Evolutionary conservation across 2,329 filamentous ascomycete genomes (phyloP).

Genomic region (Aureobasidium melanogenum): DNA sequence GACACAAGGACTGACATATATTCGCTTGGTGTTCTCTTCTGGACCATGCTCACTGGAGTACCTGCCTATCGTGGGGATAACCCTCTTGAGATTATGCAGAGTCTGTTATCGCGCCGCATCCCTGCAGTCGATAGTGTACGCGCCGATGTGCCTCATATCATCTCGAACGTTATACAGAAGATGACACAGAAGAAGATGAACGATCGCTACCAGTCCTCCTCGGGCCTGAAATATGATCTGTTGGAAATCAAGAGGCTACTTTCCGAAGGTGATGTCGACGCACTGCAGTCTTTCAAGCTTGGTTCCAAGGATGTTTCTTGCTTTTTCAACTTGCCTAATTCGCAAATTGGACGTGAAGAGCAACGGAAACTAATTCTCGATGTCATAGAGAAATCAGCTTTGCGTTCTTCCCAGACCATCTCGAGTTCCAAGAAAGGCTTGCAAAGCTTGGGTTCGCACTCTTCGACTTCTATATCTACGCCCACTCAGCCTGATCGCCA

Average conservation of each 20-base stretch:
- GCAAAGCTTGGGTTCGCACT: slow-evolving; percentile 41
- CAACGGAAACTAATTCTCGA: slow-evolving; percentile 63
- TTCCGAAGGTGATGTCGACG: slow-evolving; percentile 61
- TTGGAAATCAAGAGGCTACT: slow-evolving; percentile 64
- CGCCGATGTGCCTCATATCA: slow-evolving; percentile 73
- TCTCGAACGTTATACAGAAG: slow-evolving; percentile 77
- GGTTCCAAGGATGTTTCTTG: slow-evolving; percentile 83
- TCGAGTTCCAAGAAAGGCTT: slow-evolving; percentile 32
- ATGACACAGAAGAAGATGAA: slow-evolving; percentile 84
- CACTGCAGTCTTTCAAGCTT: slow-evolving; percentile 65
- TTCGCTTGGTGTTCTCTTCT: slow-evolving; percentile 81
- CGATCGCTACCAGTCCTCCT: slow-evolving; percentile 83
- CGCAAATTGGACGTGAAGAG: slow-evolving; percentile 69
- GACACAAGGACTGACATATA: slow-evolving; percentile 92
- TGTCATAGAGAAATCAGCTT: slow-evolving; percentile 69
- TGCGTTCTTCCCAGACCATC: slow-evolving; percentile 42
- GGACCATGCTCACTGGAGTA: slow-evolving; percentile 71
- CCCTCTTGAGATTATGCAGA: slow-evolving; percentile 85
- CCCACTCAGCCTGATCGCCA: slow-evolving; percentile 22
- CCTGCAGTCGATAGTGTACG: slow-evolving; percentile 67
- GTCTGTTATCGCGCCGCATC: slow-evolving; percentile 70
- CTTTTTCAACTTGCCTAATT: slow-evolving; percentile 76
- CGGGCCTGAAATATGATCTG: slow-evolving; percentile 76
- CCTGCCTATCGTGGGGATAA: slow-evolving; percentile 71
- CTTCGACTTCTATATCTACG: slow-evolving; percentile 17